Base-by-base conservation (phyloP, 1,284 basidiomycete species). In the Papiliotrema terrestris region DNA sequence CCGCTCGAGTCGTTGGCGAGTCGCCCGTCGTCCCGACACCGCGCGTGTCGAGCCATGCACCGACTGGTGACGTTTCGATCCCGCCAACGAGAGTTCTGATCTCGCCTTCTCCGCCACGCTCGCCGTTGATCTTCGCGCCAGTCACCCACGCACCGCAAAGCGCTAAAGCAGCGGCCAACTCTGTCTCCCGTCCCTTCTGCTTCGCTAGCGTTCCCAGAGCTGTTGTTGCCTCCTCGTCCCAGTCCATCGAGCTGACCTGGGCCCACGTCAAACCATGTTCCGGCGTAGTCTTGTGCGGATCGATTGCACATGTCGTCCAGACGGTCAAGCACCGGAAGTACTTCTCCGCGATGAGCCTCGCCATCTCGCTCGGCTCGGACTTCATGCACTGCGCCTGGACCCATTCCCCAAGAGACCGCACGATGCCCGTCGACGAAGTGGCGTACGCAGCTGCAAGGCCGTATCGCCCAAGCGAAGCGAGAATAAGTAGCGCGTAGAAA, bases 221-320 rank as follows among this genome's bases (percentile, higher is more conserved):
- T 1, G 66, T 61, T 11, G 83, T 62, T 1, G 86, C 72, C 45
- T 88, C 85, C 1, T 81, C 79, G 14, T 76, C 80, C 91, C 91
- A 95, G 0, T 81, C 83, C 82, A 87, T 87, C 1, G 83, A 85
- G 15, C 78, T 76, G 5, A 94, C 80, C 66, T 93, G 91, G 52
- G 86, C 90, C 94, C 93, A 97, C 3, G 89, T 79, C 45, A 97
- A 84, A 56, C 91, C 91, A 72, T 98, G 93, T 17, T 81, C 81
- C 0, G 89, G 90, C 8, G 85, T 87, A 8, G 91, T 94, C 55
- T 82, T 80, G 71, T 98, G 94, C 2, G 94, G 93, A 69, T 97
- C 89, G 20, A 84, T 82, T 0, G 92, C 89, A 62, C 91, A 94
- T 1, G 84, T 80, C 8, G 81, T 87, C 92, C 92, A 97, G 0